Evolutionary conservation across 257 asterid species (phyloP), one percentile per base, ranked within the genome.

Genomic region (Solanum virginianum): DNA sequence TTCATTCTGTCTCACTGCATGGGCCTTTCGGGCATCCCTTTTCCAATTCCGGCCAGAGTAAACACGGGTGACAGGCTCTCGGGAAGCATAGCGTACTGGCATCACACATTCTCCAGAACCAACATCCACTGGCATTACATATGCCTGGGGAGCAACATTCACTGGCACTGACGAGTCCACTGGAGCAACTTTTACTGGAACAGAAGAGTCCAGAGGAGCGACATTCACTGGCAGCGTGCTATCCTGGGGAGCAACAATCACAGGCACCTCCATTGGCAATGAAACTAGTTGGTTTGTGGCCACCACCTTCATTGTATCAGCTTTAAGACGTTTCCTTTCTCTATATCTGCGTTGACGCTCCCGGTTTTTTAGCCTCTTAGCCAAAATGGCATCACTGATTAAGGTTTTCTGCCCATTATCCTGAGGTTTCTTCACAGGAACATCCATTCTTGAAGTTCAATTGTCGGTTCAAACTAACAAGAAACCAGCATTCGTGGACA

Each of bases 261-360:
- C 83, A 8, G 93, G 89, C 59, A 87, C 68, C 43, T 88, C 90
- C 66, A 87, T 90, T 77, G 86, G 91, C 41, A 86, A 63, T 12
- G 90, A 81, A 36, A 89, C 74, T 82, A 92, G 86, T 80, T 84
- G 92, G 85, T 85, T 82, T 36, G 86, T 80, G 26, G 24, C 36
- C 41, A 39, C 81, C 12, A 89, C 92, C 87, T 88, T 91, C 60
- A 71, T 89, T 72, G 65, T 45, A 79, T 84, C 86, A 77, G 60
- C 92, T 89, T 92, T 92, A 59, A 91, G 93, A 49, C 98, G 96
- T 89, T 95, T 95, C 60, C 98, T 90, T 86, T 96, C 99, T 88
- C 99, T 93, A 80, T 95, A 95, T 83, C 98, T 90, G 68, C 98
- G 98, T 75, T 95, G 98, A 85, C 99, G 90, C 83, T 95, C 99